phyloP scores from a whole-genome alignment of 345 rosid genomes.

The Xanthoceras sorbifolium region DNA sequence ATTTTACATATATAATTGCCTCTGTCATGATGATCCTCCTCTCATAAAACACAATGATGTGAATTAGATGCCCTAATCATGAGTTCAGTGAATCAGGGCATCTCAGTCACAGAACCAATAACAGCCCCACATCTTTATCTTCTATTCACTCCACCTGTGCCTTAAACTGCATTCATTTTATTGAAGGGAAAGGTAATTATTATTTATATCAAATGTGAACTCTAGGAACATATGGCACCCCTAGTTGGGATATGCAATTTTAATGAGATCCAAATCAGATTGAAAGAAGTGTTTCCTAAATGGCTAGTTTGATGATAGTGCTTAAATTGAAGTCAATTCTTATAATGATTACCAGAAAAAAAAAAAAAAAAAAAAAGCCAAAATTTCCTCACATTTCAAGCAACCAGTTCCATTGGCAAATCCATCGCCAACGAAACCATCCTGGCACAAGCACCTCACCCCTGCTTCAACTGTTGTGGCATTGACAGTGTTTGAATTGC shows the following conservation, averaged over 20 bases:
- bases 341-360: background rate
- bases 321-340: slow-evolving; percentile 8
- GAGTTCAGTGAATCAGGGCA: slow-evolving; percentile 12
- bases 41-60: slow-evolving; percentile 7
- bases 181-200: background rate
- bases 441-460: slow-evolving; percentile 65
- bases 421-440: slow-evolving; percentile 78
- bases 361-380: background rate
- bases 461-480: slow-evolving; percentile 63
- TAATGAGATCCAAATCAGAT: background rate
- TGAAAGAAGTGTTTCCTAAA: background rate
- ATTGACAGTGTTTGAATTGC: slow-evolving; percentile 51
- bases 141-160: background rate
- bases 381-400: slow-evolving; percentile 53
- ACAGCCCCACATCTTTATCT: slow-evolving; percentile 6
- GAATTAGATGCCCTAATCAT: slow-evolving; percentile 6
- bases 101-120: background rate
- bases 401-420: slow-evolving; percentile 67
- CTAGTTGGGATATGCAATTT: background rate
- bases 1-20: background rate
- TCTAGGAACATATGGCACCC: too few relatives aligned
- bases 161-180: background rate
- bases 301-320: background rate
- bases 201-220: background rate
- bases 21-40: slow-evolving; percentile 6